Evolutionary conservation across 768 basidiomycete species (phyloP), one percentile per base, ranked within the genome.

Genomic region (Amanita muscaria): DNA sequence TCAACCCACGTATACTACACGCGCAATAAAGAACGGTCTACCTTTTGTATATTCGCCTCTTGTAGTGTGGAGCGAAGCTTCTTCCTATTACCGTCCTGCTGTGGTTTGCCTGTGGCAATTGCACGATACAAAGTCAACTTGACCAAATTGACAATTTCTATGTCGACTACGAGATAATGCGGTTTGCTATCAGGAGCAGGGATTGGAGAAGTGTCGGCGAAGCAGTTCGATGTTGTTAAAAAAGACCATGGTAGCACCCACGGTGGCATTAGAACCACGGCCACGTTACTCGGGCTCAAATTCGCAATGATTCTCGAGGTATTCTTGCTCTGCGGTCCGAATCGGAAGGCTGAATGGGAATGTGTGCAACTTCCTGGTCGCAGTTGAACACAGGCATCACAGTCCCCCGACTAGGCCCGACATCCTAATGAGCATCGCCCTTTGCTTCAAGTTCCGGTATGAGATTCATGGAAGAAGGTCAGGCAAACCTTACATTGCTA

Each of bases 71-170:
- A 34, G 29, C 51, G 52, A 19, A 62, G 44, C 19, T 49, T 61
- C 23, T 48, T 41, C 7, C 61, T 61, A 7, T 50, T n/a, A 65
- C 56, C 8, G 43, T 56, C 14, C 50, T 48, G 31, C 58, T 62
- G n/a, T 36, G 43, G 11, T 53, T 46, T 10, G 59, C 53, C 16
- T 59, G n/a, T n/a, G n/a, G 42, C 21, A 66, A 49, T 40, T 66
- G 64, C 10, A 68, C 29, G 22, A 66, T 51, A 23, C 58, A 55
- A 7, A 65, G 43, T 1, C 51, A 54, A 0, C 64, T 64, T 61
- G 36, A 54, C 59, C 5, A 66, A 51, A 2, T 59, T 56, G 11
- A 65, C 53, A 0, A 64, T 64, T 37, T 68, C 66, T 9, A 66
- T 40, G 40, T 68, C 66, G 11, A 68, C 50, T 1, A 63, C 60